phyloP scores from a whole-genome alignment of 2,329 filamentous ascomycete genomes.

The Chrysosporium queenslandicum region DNA sequence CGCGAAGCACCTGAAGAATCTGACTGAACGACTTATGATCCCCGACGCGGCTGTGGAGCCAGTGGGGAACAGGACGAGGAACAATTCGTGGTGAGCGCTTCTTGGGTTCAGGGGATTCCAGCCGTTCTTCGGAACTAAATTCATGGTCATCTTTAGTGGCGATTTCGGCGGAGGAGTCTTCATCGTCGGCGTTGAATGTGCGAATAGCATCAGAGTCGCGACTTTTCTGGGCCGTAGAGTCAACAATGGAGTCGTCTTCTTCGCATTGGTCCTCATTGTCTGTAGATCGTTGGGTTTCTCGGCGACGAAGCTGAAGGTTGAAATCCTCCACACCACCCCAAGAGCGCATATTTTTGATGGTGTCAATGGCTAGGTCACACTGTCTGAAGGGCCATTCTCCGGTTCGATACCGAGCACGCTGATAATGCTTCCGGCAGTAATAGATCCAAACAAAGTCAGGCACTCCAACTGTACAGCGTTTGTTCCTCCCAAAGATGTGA shows the following conservation, averaged over 20 bases:
- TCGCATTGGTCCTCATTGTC: neutral
- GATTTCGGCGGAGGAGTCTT: neutral
- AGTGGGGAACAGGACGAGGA: constrained; percentile 27
- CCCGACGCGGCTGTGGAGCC: constrained; percentile 24
- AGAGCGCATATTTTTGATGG: constrained; percentile 52
- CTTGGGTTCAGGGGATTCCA: constrained; percentile 4
- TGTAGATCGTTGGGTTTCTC: constrained; percentile 36
- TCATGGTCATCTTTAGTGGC: neutral
- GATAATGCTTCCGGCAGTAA: constrained; percentile 74
- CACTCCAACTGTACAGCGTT: constrained; percentile 61
- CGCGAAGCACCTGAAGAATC: constrained; percentile 23
- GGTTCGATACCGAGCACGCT: constrained; percentile 62
- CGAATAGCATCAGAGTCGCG: neutral
- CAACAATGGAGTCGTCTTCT: neutral
- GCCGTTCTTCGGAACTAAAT: neutral
- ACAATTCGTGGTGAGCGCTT: constrained; percentile 22
- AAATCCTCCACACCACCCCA: constrained; percentile 55
- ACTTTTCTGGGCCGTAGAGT: neutral
- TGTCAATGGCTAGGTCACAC: constrained; percentile 52
- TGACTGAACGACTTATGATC: constrained; percentile 24
- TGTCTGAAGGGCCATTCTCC: constrained; percentile 49
- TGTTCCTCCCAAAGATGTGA: constrained; percentile 75
- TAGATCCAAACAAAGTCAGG: constrained; percentile 62
- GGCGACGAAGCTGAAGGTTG: constrained; percentile 54
- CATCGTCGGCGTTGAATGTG: neutral